Evolutionary conservation across 306 rosid species (phyloP), one percentile per base, ranked within the genome.

Genomic region (Betula pendula): DNA sequence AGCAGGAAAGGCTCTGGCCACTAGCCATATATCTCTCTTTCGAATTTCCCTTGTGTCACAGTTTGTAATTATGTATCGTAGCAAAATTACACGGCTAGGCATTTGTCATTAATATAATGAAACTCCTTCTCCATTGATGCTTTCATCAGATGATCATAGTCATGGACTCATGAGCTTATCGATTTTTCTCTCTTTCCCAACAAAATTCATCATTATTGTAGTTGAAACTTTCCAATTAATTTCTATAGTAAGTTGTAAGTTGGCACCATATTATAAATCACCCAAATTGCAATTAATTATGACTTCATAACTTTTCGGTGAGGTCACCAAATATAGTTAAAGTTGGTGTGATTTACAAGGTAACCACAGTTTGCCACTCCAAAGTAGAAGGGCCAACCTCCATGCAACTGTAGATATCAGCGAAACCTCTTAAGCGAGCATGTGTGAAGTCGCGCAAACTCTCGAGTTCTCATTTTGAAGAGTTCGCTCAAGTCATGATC

Each of bases 1-100:
- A 89, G 98, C 77, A 80, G 79, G 73, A 93, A 83, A 86, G 98
- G 98, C 80, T 24, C 95, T 29, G 98, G 98, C 69, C 98, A 93
- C 75, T 93, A 84, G 79, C 52, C 16, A 50, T 69, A 53, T 59
- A 13, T 73, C 79, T 50, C 66, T 49, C 58, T 15, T 27, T 71
- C 33, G 29, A 33, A 43, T 50, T 74, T 60, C 63, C 38, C 6
- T 4, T 19, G 70, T 35, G 48, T 35, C 25, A 38, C 35, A 63
- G 1, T 11, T 38, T 38, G 27, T 66, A 38, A 38, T 38, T 31
- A 38, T 19, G 70, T 38, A 65, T 65, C 35, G n/a, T 65, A 35
- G 20, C 3, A 1, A 35, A 40, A 33, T 35, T 11, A 66, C 27
- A 38, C 12, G 48, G n/a, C 12, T n/a, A 38, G 44, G 48, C 70